Conservation (phyloP, 495 filamentous ascomycete species). For the Staphylotrichum tortipilum region DNA sequence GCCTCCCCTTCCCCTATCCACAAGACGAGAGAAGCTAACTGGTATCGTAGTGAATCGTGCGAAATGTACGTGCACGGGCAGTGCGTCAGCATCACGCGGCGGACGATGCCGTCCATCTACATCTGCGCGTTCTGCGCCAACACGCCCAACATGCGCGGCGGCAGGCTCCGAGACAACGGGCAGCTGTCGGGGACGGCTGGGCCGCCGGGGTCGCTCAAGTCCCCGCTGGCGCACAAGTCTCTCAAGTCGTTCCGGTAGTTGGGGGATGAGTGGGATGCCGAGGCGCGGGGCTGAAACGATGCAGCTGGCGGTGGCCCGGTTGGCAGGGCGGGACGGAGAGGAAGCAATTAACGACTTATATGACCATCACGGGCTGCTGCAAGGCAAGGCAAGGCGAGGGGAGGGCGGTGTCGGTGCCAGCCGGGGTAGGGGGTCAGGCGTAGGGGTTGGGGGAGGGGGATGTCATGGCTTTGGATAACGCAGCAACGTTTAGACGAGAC, state of each 20-base stretch:
- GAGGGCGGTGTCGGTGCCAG: too few relatives aligned
- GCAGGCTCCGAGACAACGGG: slow-evolving; percentile 51
- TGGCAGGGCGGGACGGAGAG: background rate
- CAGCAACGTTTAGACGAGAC: background rate
- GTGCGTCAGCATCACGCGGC: slow-evolving; percentile 63
- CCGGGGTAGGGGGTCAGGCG: too few relatives aligned
- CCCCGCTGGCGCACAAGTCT: slow-evolving; percentile 53
- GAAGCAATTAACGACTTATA: background rate
- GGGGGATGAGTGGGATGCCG: too few relatives aligned
- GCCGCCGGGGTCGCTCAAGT: slow-evolving; percentile 20
- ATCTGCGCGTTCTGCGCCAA: slow-evolving; percentile 74
- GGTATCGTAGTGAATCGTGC: slow-evolving; percentile 62
- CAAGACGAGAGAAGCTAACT: too few relatives aligned
- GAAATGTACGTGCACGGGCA: slow-evolving; percentile 74
- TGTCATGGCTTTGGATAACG: background rate
- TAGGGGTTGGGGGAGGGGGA: too few relatives aligned
- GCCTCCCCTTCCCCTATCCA: too few relatives aligned
- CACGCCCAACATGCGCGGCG: slow-evolving; percentile 58
- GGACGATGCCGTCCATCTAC: slow-evolving; percentile 62
- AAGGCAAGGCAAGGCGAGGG: too few relatives aligned
- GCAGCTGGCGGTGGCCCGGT: background rate
- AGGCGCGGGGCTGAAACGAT: too few relatives aligned
- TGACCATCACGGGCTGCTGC: background rate
- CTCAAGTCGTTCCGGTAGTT: slow-evolving; percentile 44
- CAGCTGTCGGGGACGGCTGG: slow-evolving; percentile 23